Evolutionary conservation across 1,284 basidiomycete species (phyloP), one percentile per base, ranked within the genome.

Genomic region (Marasmius fiardii): DNA sequence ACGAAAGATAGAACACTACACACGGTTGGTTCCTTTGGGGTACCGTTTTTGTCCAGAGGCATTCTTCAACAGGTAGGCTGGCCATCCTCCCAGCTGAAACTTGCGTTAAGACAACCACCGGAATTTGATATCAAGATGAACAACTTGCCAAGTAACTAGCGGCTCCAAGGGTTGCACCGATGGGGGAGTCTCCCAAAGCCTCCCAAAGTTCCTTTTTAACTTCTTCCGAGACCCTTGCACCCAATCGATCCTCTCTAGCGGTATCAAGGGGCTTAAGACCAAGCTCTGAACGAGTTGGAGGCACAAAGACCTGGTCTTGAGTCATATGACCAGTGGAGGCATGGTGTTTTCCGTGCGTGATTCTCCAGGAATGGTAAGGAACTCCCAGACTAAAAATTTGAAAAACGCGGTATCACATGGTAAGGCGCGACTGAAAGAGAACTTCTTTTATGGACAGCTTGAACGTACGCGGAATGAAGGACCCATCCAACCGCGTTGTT

Each of bases 351-450:
- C 86, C 94, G 72, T 99, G 96, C 3, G 90, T 92, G 71, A 99
- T 95, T 61, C 95, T 84, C 97, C 97, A 99, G 21, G 94, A 93
- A 71, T 99, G 95, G 76, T 95, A 99, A 10, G 97, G 96, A 14
- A 99, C 96, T 53, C 97, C 88, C 51, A 99, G 84, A 56, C 89
- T 92, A 59, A 37, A 54, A 60, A 52, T 51, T 58, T 54, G 34
- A 56, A 58, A 58, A 14, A 28, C 53, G 43, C 41, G 61, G 65
- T 53, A 56, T 62, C 59, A 64, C 56, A 64, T 67, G 60, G 61
- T 55, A 39, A 34, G n/a, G 21, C 47, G 51, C 12, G 34, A 23
- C 44, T 52, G 51, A 56, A 47, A 59, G 63, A 64, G 60, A 61
- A 8, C n/a, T n/a, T n/a, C n/a, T n/a, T n/a, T n/a, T n/a, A n/a